Percentiles rank a stretch among this genome's conserved stretches.
Conservation (phyloP, 2,329 filamentous ascomycete genomes). For the Cladosporium velox region DNA sequence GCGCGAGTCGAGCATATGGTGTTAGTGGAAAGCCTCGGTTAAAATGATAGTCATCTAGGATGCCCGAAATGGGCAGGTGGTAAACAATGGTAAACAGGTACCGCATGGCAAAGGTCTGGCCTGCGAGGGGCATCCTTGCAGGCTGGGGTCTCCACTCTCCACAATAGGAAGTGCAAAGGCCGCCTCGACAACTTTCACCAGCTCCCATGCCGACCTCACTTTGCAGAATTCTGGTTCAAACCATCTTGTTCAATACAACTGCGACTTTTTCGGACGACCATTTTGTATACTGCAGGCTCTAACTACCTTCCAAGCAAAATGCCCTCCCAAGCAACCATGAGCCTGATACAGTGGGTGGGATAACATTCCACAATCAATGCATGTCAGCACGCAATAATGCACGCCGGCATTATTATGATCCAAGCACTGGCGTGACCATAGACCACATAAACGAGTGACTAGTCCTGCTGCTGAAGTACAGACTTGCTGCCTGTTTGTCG, state of each 20-base stretch:
- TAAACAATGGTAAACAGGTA: conserved; percentile 1
- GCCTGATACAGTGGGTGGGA: neutral
- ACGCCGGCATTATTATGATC: neutral
- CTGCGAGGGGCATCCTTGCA: conserved; percentile 2
- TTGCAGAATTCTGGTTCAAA: neutral
- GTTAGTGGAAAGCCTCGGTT: conserved; percentile 2
- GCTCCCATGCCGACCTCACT: neutral
- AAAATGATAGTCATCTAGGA: neutral
- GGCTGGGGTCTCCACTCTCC: neutral
- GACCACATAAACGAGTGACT: neutral
- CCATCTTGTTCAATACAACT: neutral
- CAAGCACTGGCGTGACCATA: neutral
- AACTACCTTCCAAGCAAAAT: neutral
- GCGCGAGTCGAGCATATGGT: neutral
- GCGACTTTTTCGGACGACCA: neutral
- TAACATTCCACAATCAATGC: neutral
- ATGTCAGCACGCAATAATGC: conserved; percentile 2
- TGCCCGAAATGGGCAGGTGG: neutral
- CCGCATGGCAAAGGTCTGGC: conserved; percentile 4
- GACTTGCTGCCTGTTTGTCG: neutral
- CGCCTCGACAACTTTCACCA: neutral
- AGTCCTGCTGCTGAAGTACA: neutral
- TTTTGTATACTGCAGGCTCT: neutral
- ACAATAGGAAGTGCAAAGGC: neutral
- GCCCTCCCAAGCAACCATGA: neutral